phyloP scores from a whole-genome alignment of 805 yeast genomes.

The Pichia cephalocereana region DNA sequence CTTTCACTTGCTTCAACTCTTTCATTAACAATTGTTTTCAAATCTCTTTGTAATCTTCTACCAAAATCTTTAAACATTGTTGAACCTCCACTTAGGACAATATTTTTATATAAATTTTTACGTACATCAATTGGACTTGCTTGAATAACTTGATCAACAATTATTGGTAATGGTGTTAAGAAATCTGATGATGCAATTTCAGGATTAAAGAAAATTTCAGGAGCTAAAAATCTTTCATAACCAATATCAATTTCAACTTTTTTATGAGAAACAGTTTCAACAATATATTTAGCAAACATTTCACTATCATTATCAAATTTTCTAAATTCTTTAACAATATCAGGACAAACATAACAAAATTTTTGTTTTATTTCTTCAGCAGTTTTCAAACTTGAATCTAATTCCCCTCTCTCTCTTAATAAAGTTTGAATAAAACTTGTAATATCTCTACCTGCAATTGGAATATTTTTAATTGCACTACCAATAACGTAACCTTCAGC shows the following conservation, averaged over 20 bases:
- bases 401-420: conserved; percentile 94
- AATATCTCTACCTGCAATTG: conserved; percentile 97
- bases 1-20: conserved; percentile 78
- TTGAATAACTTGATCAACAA: conserved; percentile 92
- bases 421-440: conserved; percentile 88
- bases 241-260: conserved; percentile 82
- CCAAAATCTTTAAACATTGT: conserved; percentile 99
- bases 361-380: conserved; percentile 97
- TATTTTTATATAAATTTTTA: conserved; percentile 89
- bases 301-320: conserved; percentile 92
- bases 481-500: conserved; percentile 99
- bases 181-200: conserved; percentile 94
- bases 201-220: conserved; percentile 98
- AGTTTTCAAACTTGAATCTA: conserved; percentile 85
- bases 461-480: conserved; percentile 92
- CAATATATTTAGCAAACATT: conserved; percentile 86
- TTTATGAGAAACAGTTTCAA: conserved; percentile 66
- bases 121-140: conserved; percentile 96
- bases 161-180: conserved; percentile 92
- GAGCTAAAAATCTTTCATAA: conserved; percentile 95
- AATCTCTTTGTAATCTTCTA: conserved; percentile 91
- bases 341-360: conserved; percentile 95
- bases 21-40: conserved; percentile 77
- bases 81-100: conserved; percentile 94
- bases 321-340: conserved; percentile 91